These are phyloP conservation scores for Fusarium humuli DNA, from an alignment of 2,329 filamentous ascomycete species.

Conservation along the genomic window DNA sequence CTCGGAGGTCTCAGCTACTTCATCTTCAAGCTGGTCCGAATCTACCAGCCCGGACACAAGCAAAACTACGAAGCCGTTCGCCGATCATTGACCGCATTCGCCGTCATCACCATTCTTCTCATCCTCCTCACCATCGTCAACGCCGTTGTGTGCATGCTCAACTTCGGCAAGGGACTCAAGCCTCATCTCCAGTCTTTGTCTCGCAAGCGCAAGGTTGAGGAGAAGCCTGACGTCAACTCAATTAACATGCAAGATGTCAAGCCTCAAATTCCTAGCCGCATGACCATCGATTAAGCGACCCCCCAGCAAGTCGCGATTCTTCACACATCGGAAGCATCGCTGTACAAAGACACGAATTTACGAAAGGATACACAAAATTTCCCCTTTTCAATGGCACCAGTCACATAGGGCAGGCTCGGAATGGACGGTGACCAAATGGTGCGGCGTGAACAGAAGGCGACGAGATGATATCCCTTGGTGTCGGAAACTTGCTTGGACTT, in stretches of 20 bases:
- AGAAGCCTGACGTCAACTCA: constrained; percentile 68
- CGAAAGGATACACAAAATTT: constrained; percentile 45
- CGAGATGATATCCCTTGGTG: constrained; percentile 47
- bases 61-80: constrained; percentile 80
- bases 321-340: constrained; percentile 15
- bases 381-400: constrained; percentile 43
- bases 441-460: constrained; percentile 46
- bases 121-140: constrained; percentile 90
- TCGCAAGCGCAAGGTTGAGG: constrained; percentile 58
- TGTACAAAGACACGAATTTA: constrained; percentile 55
- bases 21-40: constrained; percentile 96
- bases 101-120: constrained; percentile 89
- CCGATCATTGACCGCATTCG: constrained; percentile 90
- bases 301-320: constrained; percentile 20
- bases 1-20: constrained; percentile 93
- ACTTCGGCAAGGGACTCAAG: constrained; percentile 92
- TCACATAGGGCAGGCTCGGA: constrained; percentile 48
- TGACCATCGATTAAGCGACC: constrained; percentile 68
- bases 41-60: constrained; percentile 77
- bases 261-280: constrained; percentile 64
- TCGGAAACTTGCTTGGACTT: constrained; percentile 42
- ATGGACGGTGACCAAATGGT: constrained; percentile 43
- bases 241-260: constrained; percentile 69
- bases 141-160: constrained; percentile 86
- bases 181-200: constrained; percentile 75